A percentile compares a stretch with the other conserved stretches of the same genome.
phyloP scores from a whole-genome alignment of 768 basidiomycete species.

The Candolleomyces aberdarensis region DNA sequence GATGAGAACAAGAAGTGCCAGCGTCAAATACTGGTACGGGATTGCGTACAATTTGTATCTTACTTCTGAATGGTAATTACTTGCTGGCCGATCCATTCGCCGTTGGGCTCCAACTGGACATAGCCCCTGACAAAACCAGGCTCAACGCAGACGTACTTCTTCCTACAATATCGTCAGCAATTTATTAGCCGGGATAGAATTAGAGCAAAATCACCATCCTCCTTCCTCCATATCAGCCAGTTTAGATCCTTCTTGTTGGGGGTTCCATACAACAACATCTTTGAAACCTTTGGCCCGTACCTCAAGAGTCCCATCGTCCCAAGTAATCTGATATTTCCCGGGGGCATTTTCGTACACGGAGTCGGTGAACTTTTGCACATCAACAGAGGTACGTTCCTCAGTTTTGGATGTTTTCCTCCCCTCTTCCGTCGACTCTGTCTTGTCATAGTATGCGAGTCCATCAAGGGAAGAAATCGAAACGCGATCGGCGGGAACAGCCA shows the following conservation, averaged over 20 bases:
- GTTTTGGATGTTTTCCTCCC: constrained; percentile 46
- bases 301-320: constrained; percentile 54
- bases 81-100: constrained; percentile 78
- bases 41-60: neutral
- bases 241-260: constrained; percentile 65
- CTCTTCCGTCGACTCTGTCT: constrained; percentile 61
- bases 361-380: constrained; percentile 67
- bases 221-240: constrained; percentile 88
- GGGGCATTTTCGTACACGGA: constrained; percentile 71
- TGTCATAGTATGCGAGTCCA: constrained; percentile 72
- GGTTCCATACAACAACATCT: constrained; percentile 96
- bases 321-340: constrained; percentile 52
- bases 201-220: constrained; percentile 65
- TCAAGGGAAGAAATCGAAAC: constrained; percentile 65
- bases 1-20: neutral
- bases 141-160: constrained; percentile 86
- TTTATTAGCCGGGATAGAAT: neutral
- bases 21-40: too few relatives aligned
- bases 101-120: constrained; percentile 55
- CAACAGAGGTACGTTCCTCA: constrained; percentile 61
- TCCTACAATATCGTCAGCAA: constrained; percentile 43
- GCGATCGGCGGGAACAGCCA: constrained; percentile 58
- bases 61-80: constrained; percentile 42
- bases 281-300: constrained; percentile 57
- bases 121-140: constrained; percentile 83